Evolutionary conservation across 768 basidiomycete species (phyloP).

Genomic region (Russula dissimulans): DNA sequence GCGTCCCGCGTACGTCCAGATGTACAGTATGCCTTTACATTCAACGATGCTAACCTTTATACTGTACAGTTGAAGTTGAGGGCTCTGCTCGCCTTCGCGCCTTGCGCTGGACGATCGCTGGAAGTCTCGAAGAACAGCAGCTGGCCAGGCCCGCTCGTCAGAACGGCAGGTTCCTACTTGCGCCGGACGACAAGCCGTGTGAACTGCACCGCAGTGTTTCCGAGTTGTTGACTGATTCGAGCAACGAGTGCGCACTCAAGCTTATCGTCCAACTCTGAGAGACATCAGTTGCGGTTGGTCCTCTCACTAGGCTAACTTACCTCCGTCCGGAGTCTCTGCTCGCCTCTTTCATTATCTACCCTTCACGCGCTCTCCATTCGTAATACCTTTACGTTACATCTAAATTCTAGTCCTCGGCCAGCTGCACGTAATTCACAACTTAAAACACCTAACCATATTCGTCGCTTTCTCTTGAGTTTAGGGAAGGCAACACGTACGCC

Average conservation of each 20-base stretch:
- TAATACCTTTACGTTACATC: no score
- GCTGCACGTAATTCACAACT: no score
- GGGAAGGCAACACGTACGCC: no score
- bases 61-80: background rate
- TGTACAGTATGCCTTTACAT: no score
- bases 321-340: no score
- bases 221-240: background rate
- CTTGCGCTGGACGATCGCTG: conserved; percentile 3
- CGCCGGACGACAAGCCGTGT: background rate
- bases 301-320: no score
- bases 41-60: background rate
- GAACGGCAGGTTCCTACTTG: background rate
- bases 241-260: background rate
- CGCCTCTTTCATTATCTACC: no score
- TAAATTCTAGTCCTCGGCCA: no score
- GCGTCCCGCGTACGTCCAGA: background rate
- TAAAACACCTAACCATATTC: no score
- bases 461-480: no score
- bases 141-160: background rate
- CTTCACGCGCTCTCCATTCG: no score
- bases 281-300: no score
- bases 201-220: background rate
- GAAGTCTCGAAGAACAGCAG: background rate
- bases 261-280: background rate
- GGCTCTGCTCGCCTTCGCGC: conserved; percentile 1